Evolutionary conservation across 2,329 filamentous ascomycete species (phyloP).

Genomic region (Fusarium robinianum): DNA sequence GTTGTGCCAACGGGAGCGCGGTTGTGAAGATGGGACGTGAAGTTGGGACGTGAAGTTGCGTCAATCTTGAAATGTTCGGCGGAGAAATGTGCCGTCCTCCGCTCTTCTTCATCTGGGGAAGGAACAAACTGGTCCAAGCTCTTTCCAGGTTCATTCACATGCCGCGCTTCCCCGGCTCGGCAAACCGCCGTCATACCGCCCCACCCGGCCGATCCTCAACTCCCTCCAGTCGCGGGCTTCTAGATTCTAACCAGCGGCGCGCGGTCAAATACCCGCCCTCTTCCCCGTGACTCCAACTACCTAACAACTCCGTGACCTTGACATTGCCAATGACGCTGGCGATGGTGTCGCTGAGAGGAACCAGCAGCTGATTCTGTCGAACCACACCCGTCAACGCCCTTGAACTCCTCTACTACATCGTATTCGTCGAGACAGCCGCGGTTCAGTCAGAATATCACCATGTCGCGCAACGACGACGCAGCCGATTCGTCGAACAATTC

Average conservation of each 20-base stretch:
- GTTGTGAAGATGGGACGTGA: too few species aligned
- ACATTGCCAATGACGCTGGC: constrained; percentile 16
- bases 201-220: constrained; percentile 32
- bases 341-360: constrained; percentile 27
- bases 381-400: constrained; percentile 13
- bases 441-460: constrained; percentile 20
- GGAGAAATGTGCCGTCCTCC: constrained; percentile 24
- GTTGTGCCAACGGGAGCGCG: too few species aligned
- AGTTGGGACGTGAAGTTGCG: too few species aligned
- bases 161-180: constrained; percentile 27
- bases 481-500: constrained; percentile 46
- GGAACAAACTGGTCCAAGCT: constrained; percentile 32
- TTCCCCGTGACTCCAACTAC: constrained; percentile 8
- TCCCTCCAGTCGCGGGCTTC: constrained; percentile 18
- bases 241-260: constrained; percentile 13
- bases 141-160: constrained; percentile 37
- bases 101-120: constrained; percentile 25
- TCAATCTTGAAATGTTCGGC: too few species aligned
- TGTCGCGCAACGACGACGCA: constrained; percentile 40
- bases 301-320: constrained; percentile 12
- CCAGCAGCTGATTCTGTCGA: constrained; percentile 25
- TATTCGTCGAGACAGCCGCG: constrained; percentile 10
- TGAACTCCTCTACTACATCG: constrained; percentile 10
- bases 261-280: constrained; percentile 10
- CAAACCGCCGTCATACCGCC: constrained; percentile 20